phyloP scores from a whole-genome alignment of 805 yeast genomes.

The Candida namnaoensis region DNA sequence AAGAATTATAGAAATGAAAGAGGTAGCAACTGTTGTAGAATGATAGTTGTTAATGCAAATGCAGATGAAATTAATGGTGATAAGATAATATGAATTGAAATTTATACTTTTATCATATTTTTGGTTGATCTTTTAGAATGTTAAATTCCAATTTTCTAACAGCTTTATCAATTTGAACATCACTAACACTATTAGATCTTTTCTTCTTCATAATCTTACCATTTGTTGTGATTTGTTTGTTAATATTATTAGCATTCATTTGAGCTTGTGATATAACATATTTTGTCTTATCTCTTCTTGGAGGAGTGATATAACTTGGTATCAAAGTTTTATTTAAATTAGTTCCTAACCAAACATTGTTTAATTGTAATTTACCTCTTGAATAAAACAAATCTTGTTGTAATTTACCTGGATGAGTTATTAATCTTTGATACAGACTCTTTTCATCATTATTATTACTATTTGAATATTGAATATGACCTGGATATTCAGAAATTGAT shows the following conservation, averaged over 20 bases:
- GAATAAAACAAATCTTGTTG: background rate
- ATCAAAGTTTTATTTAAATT: slow-evolving; percentile 4
- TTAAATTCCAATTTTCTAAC: slow-evolving; percentile 16
- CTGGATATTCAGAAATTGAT: slow-evolving; percentile 8
- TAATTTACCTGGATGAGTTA: background rate
- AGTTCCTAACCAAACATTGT: slow-evolving; percentile 7
- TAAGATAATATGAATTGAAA: too few relatives aligned
- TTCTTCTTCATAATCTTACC: slow-evolving; percentile 8
- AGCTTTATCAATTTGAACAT: slow-evolving; percentile 10
- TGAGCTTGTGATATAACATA: slow-evolving; percentile 3
- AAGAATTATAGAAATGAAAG: too few relatives aligned
- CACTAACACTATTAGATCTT: slow-evolving; percentile 13
- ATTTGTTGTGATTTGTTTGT: slow-evolving; percentile 2
- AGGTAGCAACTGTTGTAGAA: too few relatives aligned
- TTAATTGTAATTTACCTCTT: slow-evolving; percentile 4
- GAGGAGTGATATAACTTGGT: slow-evolving; percentile 18
- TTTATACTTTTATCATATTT: too few relatives aligned
- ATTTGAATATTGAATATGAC: slow-evolving; percentile 7
- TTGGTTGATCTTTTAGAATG: slow-evolving; percentile 1
- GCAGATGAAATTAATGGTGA: too few relatives aligned
- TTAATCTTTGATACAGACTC: background rate
- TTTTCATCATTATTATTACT: background rate
- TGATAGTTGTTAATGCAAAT: too few relatives aligned
- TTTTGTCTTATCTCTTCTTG: slow-evolving; percentile 12
- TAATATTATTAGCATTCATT: slow-evolving; percentile 4